Evolutionary conservation across 2,329 filamentous ascomycete species (phyloP).

Genomic region (Colletotrichum lini): DNA sequence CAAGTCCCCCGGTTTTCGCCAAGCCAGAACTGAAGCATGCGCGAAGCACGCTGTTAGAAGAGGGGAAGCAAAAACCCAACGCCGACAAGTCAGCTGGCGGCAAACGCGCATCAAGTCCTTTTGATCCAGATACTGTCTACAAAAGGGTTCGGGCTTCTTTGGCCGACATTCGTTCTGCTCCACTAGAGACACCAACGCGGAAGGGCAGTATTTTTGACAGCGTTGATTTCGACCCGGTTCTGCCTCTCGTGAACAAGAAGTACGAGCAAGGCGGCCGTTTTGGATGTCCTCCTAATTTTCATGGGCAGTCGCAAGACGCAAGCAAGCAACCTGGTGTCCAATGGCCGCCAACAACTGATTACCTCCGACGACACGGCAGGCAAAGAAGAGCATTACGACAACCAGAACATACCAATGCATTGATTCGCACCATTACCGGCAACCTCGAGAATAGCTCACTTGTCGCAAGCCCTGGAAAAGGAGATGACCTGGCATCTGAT

Average conservation of each 20-base stretch:
- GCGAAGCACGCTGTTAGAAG: conserved; percentile 66
- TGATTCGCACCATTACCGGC: conserved; percentile 56
- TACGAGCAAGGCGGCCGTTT: conserved; percentile 71
- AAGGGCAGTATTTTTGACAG: conserved; percentile 67
- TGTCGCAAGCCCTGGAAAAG: conserved; percentile 56
- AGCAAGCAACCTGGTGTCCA: conserved; percentile 50
- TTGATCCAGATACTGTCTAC: conserved; percentile 71
- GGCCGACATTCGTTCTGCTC: conserved; percentile 44
- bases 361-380: conserved; percentile 64
- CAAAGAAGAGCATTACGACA: conserved; percentile 53
- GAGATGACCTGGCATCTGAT: conserved; percentile 59
- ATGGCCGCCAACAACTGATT: conserved; percentile 62
- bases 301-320: conserved; percentile 47
- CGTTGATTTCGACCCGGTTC: conserved; percentile 66
- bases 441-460: conserved; percentile 53
- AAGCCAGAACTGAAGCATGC: conserved; percentile 73
- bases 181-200: conserved; percentile 47
- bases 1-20: conserved; percentile 59
- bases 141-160: conserved; percentile 69
- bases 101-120: conserved; percentile 71
- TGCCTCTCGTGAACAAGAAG: conserved; percentile 70
- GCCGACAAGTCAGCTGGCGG: conserved; percentile 43
- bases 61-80: conserved; percentile 51
- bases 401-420: conserved; percentile 46
- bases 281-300: conserved; percentile 58